These are phyloP conservation scores for Brasenia schreberi DNA, from an alignment of 164 flowering plant genomes.

Conservation along the genomic window DNA sequence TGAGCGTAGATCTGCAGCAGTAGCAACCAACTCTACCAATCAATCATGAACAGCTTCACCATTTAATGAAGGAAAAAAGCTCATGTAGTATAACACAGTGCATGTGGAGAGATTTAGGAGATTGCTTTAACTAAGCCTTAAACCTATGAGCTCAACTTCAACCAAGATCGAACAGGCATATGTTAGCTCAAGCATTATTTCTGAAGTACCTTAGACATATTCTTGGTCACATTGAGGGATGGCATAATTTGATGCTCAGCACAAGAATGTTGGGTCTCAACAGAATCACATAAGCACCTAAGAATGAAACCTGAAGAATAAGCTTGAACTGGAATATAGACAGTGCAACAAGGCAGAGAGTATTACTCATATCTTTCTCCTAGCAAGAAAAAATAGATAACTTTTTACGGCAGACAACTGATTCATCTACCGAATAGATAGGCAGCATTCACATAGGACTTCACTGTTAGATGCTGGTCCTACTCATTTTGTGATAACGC, in stretches of 20 bases:
- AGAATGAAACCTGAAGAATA: not conserved
- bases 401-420: too few relatives aligned
- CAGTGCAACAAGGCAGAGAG: too few relatives aligned
- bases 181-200: not conserved
- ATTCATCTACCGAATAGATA: too few relatives aligned
- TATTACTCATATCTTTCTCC: too few relatives aligned
- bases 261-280: too few relatives aligned
- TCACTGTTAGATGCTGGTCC: too few relatives aligned
- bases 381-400: too few relatives aligned
- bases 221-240: not conserved
- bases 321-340: too few relatives aligned
- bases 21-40: not conserved
- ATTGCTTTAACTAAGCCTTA: not conserved
- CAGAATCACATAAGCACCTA: not conserved
- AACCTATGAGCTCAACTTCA: not conserved
- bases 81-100: too few relatives aligned
- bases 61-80: not conserved
- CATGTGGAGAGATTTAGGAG: not conserved
- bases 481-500: too few relatives aligned
- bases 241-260: not conserved
- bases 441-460: too few relatives aligned
- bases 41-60: not conserved
- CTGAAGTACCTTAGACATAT: not conserved
- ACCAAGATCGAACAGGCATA: not conserved
- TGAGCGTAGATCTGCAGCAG: conserved; percentile 42